These are phyloP conservation scores for Aureococcus anophagefferens DNA, from an alignment of 108 stramenopile species.

Conservation along the genomic window DNA sequence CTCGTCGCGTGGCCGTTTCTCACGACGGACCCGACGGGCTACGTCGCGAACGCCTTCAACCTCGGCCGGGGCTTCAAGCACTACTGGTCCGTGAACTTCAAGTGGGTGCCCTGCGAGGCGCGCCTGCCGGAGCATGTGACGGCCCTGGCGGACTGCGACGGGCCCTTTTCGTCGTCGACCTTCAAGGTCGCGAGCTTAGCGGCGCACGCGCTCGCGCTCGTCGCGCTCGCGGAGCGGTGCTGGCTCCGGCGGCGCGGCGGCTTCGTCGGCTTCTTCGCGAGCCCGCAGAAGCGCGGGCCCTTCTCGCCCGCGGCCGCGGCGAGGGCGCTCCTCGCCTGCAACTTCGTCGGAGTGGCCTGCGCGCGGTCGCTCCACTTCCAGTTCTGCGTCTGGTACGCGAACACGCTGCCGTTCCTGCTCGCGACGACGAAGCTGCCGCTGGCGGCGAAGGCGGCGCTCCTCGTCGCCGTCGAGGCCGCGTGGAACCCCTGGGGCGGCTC, in stretches of 20 bases:
- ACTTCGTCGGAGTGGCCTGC: slow-evolving; percentile 86
- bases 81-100: slow-evolving; percentile 96
- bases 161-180: background rate
- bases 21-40: slow-evolving; percentile 65
- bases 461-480: too few relatives aligned
- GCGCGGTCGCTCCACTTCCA: slow-evolving; percentile 92
- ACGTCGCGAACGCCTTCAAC: slow-evolving; percentile 86
- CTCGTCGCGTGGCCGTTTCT: slow-evolving; percentile 85
- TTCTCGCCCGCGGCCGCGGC: slow-evolving; percentile 51
- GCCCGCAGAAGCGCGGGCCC: slow-evolving; percentile 4
- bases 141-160: background rate
- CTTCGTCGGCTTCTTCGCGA: background rate
- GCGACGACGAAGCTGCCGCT: slow-evolving; percentile 28
- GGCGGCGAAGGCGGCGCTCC: too few relatives aligned
- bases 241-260: background rate
- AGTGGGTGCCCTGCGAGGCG: slow-evolving; percentile 9
- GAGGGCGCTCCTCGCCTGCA: slow-evolving; percentile 70
- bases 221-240: background rate
- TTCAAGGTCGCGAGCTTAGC: background rate
- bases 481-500: too few relatives aligned
- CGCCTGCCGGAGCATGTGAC: too few relatives aligned
- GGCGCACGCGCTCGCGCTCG: background rate
- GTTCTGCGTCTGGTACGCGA: slow-evolving; percentile 92
- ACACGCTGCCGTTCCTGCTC: slow-evolving; percentile 64
- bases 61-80: slow-evolving; percentile 88